A percentile compares a stretch with the other conserved stretches of the same genome.
These are phyloP conservation scores for Colletotrichum liaoningense DNA, from an alignment of 2,329 filamentous ascomycete species.

Conservation along the genomic window DNA sequence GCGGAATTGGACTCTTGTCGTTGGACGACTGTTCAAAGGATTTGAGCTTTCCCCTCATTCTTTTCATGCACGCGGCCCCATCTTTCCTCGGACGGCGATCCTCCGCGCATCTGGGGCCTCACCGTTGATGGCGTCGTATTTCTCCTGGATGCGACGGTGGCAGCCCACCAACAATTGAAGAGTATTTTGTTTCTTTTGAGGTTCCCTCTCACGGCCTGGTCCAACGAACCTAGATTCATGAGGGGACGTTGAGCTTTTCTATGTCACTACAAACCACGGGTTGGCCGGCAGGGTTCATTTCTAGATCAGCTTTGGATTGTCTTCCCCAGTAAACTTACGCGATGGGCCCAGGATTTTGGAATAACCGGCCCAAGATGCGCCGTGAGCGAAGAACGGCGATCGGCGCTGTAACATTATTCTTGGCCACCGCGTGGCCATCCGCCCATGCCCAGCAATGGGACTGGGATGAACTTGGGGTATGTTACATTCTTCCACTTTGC, in stretches of 20 bases:
- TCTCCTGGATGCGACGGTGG: constrained; percentile 3
- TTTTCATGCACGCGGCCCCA: neutral
- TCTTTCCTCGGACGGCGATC: constrained; percentile 29
- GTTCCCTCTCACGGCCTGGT: constrained; percentile 10
- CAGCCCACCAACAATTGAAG: constrained; percentile 25
- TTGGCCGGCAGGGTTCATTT: neutral
- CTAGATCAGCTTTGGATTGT: neutral
- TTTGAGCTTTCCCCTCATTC: neutral
- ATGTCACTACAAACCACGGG: neutral
- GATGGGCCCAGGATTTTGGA: neutral
- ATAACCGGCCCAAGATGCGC: neutral
- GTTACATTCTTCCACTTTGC: constrained; percentile 14
- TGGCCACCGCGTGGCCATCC: constrained; percentile 5
- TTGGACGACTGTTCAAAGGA: neutral
- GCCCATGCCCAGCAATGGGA: constrained; percentile 8
- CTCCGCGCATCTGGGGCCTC: constrained; percentile 10
- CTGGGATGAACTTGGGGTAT: constrained; percentile 27
- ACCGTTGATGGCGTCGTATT: constrained; percentile 19
- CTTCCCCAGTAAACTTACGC: neutral
- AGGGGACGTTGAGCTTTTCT: neutral
- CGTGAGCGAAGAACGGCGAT: neutral
- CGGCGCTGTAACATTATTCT: neutral
- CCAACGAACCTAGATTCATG: neutral
- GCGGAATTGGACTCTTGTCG: neutral
- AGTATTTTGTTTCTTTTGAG: neutral